Evolutionary conservation across 2,329 filamentous ascomycete species (phyloP), one percentile per base, ranked within the genome.

Genomic region (Cercospora sp.): DNA sequence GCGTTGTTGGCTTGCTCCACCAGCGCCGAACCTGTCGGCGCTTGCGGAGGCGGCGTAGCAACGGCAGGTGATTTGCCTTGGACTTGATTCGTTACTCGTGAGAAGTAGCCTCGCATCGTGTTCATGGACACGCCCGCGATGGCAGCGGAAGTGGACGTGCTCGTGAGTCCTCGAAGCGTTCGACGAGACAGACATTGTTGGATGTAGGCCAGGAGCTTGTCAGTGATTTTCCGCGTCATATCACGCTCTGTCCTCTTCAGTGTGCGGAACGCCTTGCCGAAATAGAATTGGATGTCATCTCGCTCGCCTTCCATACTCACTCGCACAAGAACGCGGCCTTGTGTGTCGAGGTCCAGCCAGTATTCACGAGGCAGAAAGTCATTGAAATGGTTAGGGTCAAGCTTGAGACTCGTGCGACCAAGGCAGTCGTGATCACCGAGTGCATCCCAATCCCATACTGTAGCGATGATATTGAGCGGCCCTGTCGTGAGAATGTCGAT

Each of bases 301-400:
- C 95, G 88, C 81, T 99, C 95, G 62, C 95, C 95, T 81, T 99
- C 95, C 95, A 99, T 99, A 77, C 93, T 97, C 63, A 99, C 93
- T 70, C 94, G 88, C 63, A 99, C 87, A 66, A 99, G 81, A 33
- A 99, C 81, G 61, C 94, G 87, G 7, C 95, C 95, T 79, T 99
- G 95, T 0, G 94, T 97, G 78, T 99, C 95, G 58, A 99, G 87
- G 77, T 98, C 94, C 18, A 99, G 87, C 95, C 95, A 99, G 79
- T 97, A 98, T 79, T 99, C 95, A 70, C 94, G 88, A 16, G 95
- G 95, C 73, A 98, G 84, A 77, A 96, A 99, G 79, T 99, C 95
- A 74, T 93, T 90, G 80, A 99, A 99, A 81, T 97, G 94, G 45
- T 92, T 87, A n/a, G 95, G 95, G 75, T 99, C 95, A n/a, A 99